These are phyloP conservation scores for Apiospora saccharicola DNA, from an alignment of 2,329 filamentous ascomycete genomes.

Conservation along the genomic window DNA sequence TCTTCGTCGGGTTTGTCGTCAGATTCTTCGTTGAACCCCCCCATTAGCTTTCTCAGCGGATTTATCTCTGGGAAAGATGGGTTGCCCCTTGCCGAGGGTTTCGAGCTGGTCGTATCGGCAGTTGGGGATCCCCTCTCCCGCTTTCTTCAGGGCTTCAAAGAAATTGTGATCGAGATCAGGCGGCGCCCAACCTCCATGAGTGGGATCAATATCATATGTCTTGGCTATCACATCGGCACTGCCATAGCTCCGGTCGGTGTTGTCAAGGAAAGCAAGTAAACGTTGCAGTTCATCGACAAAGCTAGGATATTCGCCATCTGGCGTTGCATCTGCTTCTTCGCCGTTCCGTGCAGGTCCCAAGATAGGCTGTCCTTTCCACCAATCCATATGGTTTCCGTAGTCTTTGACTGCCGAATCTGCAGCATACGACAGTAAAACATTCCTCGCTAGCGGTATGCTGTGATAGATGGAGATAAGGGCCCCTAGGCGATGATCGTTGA, in stretches of 20 bases:
- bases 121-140: constrained; percentile 23
- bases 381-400: constrained; percentile 64
- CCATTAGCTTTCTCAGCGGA: neutral
- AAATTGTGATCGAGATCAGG: constrained; percentile 55
- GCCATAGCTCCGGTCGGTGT: constrained; percentile 66
- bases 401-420: constrained; percentile 44
- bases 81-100: neutral
- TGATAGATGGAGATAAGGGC: constrained; percentile 66
- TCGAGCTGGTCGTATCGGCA: constrained; percentile 1
- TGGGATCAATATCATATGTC: constrained; percentile 43
- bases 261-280: constrained; percentile 69
- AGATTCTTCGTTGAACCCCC: constrained; percentile 27
- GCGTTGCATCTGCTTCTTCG: constrained; percentile 32
- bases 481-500: constrained; percentile 49
- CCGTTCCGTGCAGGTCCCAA: constrained; percentile 35
- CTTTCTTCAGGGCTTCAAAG: constrained; percentile 37
- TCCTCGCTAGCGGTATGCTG: constrained; percentile 65
- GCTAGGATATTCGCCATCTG: constrained; percentile 44
- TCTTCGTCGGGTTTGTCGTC: constrained; percentile 33
- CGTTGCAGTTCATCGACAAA: constrained; percentile 66
- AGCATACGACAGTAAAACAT: constrained; percentile 54
- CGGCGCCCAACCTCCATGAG: constrained; percentile 43
- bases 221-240: constrained; percentile 57
- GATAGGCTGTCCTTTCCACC: constrained; percentile 68
- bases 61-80: neutral